Percentiles rank a stretch among this genome's conserved stretches.
These are phyloP conservation scores for Metschnikowia corniflorae DNA, from an alignment of 805 yeast genomes.

Conservation along the genomic window DNA sequence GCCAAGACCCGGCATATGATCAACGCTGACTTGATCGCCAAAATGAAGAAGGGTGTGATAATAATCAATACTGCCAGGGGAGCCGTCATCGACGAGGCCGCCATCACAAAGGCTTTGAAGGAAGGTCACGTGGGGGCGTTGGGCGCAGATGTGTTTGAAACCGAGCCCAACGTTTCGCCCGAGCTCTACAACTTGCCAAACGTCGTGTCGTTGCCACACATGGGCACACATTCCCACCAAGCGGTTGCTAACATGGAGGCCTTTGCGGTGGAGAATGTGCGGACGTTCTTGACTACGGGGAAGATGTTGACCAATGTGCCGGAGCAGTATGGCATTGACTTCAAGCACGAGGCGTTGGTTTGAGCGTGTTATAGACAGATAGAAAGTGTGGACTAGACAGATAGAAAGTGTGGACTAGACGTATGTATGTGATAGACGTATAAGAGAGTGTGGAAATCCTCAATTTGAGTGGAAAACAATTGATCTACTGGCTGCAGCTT, in stretches of 20 bases:
- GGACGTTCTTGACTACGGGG: slow-evolving; percentile 56
- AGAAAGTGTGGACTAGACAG: too few relatives aligned
- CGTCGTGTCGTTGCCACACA: slow-evolving; percentile 79
- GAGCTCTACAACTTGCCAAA: slow-evolving; percentile 62
- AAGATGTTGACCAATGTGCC: slow-evolving; percentile 77
- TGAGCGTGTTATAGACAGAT: too few relatives aligned
- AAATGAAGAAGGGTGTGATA: slow-evolving; percentile 78
- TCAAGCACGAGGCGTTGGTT: slow-evolving; percentile 19
- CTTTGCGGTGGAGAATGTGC: slow-evolving; percentile 66
- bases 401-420: too few relatives aligned
- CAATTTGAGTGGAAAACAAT: too few relatives aligned
- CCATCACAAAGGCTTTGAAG: slow-evolving; percentile 53
- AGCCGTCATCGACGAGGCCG: slow-evolving; percentile 67
- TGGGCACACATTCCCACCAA: slow-evolving; percentile 80
- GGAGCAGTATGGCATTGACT: slow-evolving; percentile 49
- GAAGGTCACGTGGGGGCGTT: slow-evolving; percentile 63
- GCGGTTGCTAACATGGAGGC: slow-evolving; percentile 80
- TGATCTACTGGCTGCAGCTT: too few relatives aligned
- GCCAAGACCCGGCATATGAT: slow-evolving; percentile 65
- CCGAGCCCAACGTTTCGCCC: slow-evolving; percentile 66
- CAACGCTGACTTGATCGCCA: slow-evolving; percentile 53
- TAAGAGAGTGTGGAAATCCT: too few relatives aligned
- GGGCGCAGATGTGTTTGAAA: slow-evolving; percentile 74
- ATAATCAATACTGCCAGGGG: slow-evolving; percentile 88
- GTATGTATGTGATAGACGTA: too few relatives aligned